Base-by-base conservation (phyloP, 2,329 filamentous ascomycete species). In the Fusarium torreyae region DNA sequence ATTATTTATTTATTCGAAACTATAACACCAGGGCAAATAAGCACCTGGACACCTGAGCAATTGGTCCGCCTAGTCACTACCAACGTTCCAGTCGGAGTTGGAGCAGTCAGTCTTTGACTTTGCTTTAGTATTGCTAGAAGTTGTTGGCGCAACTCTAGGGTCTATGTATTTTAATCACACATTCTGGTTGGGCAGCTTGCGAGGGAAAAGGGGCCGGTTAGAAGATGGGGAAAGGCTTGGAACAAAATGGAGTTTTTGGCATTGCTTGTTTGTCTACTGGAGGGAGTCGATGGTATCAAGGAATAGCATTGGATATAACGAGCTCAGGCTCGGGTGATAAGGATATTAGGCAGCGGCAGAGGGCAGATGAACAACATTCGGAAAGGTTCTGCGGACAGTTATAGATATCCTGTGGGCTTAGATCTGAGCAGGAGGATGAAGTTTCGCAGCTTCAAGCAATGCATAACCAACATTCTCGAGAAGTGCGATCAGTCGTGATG, bases 391-490 rank as follows among this genome's bases (percentile, higher is more conserved):
- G 57, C 39, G 66, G 56, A 54, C 44, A 57, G 26, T 24, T 66
- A 70, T 64, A 70, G 66, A 71, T 63, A 70, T 58, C 53, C 66
- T 34, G 34, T 51, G 43, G 66, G 40, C 51, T 42, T 60, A 70
- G 66, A 58, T 61, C 57, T 60, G 52, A 36, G 56, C 40, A 52
- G 57, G 57, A 53, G 55, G 49, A 54, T 46, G 57, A 66, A 70
- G 66, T 63, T 66, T 69, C 57, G 51, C 66, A 53, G 54, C 71
- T 73, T 64, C 57, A 46, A 61, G 44, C 44, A 63, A 60, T 56
- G 34, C 59, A 63, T 57, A 49, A 64, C 43, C 46, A 46, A 56
- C 40, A 58, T 38, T 64, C 22, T 53, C 61, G 43, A 56, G 22
- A 43, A 24, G 24, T 36, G 8, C 20, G 48, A 40, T 20, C 15